Evolutionary conservation across 2,329 filamentous ascomycete genomes (phyloP), one percentile per base, ranked within the genome.

Genomic region (Zymoseptoria crescenta): DNA sequence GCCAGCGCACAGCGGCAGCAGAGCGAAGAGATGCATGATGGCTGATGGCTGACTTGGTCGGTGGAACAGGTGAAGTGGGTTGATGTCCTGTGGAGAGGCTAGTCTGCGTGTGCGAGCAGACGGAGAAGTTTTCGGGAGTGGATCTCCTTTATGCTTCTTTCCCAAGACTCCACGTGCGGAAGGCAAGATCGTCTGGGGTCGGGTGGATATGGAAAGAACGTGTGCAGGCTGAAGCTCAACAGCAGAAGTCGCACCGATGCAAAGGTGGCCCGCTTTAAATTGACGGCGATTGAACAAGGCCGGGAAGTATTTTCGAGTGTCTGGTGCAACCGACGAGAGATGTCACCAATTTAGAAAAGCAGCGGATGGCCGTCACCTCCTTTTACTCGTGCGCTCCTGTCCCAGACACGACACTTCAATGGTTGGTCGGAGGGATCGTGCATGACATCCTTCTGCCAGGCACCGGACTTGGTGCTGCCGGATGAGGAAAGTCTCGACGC

Each of bases 1-100:
- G 52, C 57, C 65, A n/a, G 65, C 65, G 30, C 69, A 55, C 19
- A 70, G 56, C 30, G 62, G 57, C 29, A 65, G 55, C 21, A 67
- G 28, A 29, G 60, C 57, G 54, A 66, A 57, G 13, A 61, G 54
- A 20, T 55, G 65, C 68, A 69, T 69, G 61, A 53, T 56, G 52
- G 61, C 54, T 69, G 61, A 53, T 56, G 52, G 61, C 54, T 52
- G 59, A 59, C 52, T 27, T 30, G 48, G 49, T 30, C 58, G 58
- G 60, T 62, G 60, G 48, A 60, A 62, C 60, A 45, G n/a, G 35
- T 45, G 35, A 45, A 45, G 56, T 57, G 55, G 20, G 54, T 49
- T 24, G 62, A 16, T 16, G 51, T 52, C 27, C 51, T 28, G 51
- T 8, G 27, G 51, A 52, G 29, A 29, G 41, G 51, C 24, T 13